Base-by-base conservation (phyloP, 371 early-diverging fungal species). In the Mucor indicus region DNA sequence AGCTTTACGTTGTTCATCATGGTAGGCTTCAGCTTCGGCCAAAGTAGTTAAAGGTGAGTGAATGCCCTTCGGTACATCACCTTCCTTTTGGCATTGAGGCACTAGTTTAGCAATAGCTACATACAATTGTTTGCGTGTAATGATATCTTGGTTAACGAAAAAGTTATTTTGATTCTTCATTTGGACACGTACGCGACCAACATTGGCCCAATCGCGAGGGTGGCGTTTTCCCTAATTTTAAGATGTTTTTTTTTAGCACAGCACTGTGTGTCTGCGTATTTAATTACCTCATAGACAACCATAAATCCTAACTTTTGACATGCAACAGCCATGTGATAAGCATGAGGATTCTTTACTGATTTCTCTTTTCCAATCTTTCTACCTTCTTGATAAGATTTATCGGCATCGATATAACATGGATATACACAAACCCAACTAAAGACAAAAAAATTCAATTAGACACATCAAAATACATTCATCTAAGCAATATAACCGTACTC, bases 371-470 rank as follows among this genome's bases (percentile, higher is more conserved):
- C 40, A 27, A 84, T 73, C 52, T 74, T 72, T 40, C 83, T 72
- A 37, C 81, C 81, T 44, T 77, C 64, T 43, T 64, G 55, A 31
- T 64, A 48, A 9, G 77, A 59, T 52, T 75, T 80, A 29, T 61
- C 72, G 22, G 70, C 62, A 61, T 85, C 81, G 46, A 87, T 75
- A 57, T 87, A 84, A 38, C 79, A 72, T 20, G 87, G 87, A 64
- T 87, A 87, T 0, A 85, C 59, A 31, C 72, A 75, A 22, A 81
- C 75, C 85, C 85, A 87, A 44, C 78, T 81, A 48, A 15, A n/a
- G n/a, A n/a, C n/a, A n/a, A 27, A 17, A 42, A 42, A 57, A 16
- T 9, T 33, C 4, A 11, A 33, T 33, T 6, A 29, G 30, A 8
- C 6, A 8, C 30, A 29, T 8, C 30, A 12, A 6, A 6, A 29